A percentile compares a stretch with the other conserved stretches of the same genome.
These are phyloP conservation scores for Hibiscus mutabilis DNA, from an alignment of 345 rosid genomes.

Conservation along the genomic window DNA sequence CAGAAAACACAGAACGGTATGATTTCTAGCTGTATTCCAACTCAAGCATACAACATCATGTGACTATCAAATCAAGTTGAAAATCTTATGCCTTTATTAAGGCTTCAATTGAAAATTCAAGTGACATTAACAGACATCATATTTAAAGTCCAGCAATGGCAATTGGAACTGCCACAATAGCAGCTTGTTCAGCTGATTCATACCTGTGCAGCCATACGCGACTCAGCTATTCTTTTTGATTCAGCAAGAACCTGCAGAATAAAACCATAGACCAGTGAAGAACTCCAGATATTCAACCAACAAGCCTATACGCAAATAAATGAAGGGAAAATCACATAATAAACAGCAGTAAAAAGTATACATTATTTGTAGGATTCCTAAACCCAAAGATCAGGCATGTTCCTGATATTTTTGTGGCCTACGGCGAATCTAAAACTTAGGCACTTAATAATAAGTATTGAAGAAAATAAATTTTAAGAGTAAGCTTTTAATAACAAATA, in stretches of 20 bases:
- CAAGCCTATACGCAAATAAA: constrained; percentile 7
- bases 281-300: neutral
- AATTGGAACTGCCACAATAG: neutral
- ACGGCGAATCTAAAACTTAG: too few relatives aligned
- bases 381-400: too few relatives aligned
- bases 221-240: constrained; percentile 75
- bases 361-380: too few relatives aligned
- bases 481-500: too few relatives aligned
- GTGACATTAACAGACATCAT: neutral
- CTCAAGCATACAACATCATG: neutral
- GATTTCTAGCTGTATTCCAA: neutral
- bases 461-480: too few relatives aligned
- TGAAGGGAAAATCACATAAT: neutral
- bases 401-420: too few relatives aligned
- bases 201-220: constrained; percentile 69
- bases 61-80: neutral
- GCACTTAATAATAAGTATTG: too few relatives aligned
- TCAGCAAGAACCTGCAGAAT: constrained; percentile 71
- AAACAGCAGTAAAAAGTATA: neutral
- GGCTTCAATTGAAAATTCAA: neutral
- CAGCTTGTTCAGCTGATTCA: constrained; percentile 15
- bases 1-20: neutral
- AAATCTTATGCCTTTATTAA: neutral
- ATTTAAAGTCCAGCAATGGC: neutral
- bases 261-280: constrained; percentile 8